Base-by-base conservation (phyloP, 2,329 filamentous ascomycete genomes). In the Didymella lethalis region DNA sequence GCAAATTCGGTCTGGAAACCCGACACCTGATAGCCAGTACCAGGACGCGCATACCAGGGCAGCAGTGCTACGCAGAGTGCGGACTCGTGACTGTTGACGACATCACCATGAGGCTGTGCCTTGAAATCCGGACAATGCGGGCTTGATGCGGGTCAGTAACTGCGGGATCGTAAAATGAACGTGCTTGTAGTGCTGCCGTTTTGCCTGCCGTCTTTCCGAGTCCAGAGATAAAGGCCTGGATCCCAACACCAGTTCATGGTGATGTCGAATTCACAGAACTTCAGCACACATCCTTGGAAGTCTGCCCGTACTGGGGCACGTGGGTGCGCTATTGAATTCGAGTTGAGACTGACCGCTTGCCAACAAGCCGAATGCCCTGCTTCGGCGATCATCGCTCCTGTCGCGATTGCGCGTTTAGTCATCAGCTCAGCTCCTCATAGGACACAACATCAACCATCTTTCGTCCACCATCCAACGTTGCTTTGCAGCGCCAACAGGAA, bases 131-230 rank as follows among this genome's bases (percentile, higher is more conserved):
- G 56, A 34, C 23, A 36, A 26, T 59, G 41, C 46, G 23, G 46
- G 46, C 50, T 20, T 16, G 47, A 47, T 50, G 23, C 31, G 31
- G 46, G 56, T 50, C 52, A 36, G 12, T 36, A 23, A 47, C 38
- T 41, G 29, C 26, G 50, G 56, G 32, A 59, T 54, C 56, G 56
- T 59, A 51, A 59, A 59, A 51, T 51, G 50, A 54, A 51, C 7
- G 41, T 44, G 25, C 25, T n/a, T 44, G 28, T 41, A 20, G 38
- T 32, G 55, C 50, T 59, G 56, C 56, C 56, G 56, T 50, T 11
- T 51, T 50, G 31, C 56, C 49, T 50, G 56, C 56, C 56, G 56
- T 23, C 40, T 18, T 47, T 54, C 56, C 56, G 56, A 38, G 34
- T 44, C 4, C 18, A 44, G 34, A 18, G 51, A 59, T 59, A 59